Base-by-base conservation (phyloP, 805 yeast genomes). In the Metschnikowia shivogae region DNA sequence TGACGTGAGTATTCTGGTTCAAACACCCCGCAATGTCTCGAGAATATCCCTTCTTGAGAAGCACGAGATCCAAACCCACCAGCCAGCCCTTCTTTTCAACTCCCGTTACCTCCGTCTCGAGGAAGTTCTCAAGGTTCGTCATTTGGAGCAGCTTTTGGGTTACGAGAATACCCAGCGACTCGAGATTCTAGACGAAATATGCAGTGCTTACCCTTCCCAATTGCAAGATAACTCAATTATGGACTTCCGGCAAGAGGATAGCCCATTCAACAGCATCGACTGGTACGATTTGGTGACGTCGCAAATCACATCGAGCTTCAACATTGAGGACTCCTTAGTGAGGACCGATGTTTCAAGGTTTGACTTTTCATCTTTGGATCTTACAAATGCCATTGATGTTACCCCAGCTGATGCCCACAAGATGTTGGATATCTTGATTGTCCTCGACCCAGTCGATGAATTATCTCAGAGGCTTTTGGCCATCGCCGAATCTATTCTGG, bases 401-500 rank as follows among this genome's bases (percentile, higher is more conserved):
- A 36, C 49, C 0, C 56, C 53, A 8, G 49, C 54, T 48, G 53
- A 50, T 7, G 3, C 34, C 6, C 45, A 58, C 2, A 70, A 75
- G 28, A 61, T 64, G 13, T 59, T 89, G 17, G 84, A 84, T 48
- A 56, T 89, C 4, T 62, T 78, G 4, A 67, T 86, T 0, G 63
- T 86, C 1, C 56, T 87, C 33, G 89, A 93, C 59, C 97, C 98
- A 1, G 62, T 81, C 1, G 76, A 78, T 47, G 90, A 85, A 53
- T 55, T 67, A 12, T 76, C 95, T 0, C 98, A 88, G 56, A 78
- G 76, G 39, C 56, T 81, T 7, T 53, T 84, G 0, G 66, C 84
- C 0, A 59, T 85, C 13, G 57, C 64, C 3, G 53, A 60, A 3
- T 53, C 77, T 0, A 50, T 84, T 7, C 60, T 63, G 28, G 61